Evolutionary conservation across 2,329 filamentous ascomycete genomes (phyloP).

Genomic region (Aspergillus sergii): DNA sequence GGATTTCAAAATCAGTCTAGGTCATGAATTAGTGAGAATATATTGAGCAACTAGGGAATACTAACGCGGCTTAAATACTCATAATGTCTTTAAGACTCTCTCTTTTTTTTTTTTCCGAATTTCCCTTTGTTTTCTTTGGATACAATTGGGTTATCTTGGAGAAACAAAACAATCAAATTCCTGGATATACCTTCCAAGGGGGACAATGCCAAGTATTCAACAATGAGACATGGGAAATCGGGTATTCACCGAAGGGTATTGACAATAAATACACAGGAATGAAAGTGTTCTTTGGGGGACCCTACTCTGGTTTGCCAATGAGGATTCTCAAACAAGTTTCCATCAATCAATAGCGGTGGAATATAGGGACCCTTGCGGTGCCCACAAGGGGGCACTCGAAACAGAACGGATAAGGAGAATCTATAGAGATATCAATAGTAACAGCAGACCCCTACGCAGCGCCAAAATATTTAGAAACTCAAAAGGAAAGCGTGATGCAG

Average conservation of each 20-base stretch:
- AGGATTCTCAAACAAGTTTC: background rate
- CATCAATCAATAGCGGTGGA: background rate
- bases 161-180: background rate
- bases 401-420: slow-evolving; percentile 7
- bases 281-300: background rate
- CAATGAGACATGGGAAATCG: background rate
- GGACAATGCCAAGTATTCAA: background rate
- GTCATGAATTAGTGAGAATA: background rate
- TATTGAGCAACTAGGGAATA: background rate
- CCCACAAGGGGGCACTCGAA: slow-evolving; percentile 5
- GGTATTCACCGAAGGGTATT: background rate
- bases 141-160: background rate
- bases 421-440: slow-evolving; percentile 13
- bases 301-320: background rate
- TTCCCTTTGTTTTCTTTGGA: background rate
- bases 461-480: slow-evolving; percentile 14
- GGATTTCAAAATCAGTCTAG: background rate
- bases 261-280: slow-evolving; percentile 2
- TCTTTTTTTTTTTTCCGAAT: background rate
- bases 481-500: slow-evolving; percentile 5
- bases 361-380: background rate
- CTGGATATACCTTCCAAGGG: background rate
- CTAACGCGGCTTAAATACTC: slow-evolving; percentile 2
- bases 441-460: slow-evolving; percentile 12
- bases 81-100: background rate